These are phyloP conservation scores for Mycena pura DNA, from an alignment of 768 basidiomycete species.

Conservation along the genomic window DNA sequence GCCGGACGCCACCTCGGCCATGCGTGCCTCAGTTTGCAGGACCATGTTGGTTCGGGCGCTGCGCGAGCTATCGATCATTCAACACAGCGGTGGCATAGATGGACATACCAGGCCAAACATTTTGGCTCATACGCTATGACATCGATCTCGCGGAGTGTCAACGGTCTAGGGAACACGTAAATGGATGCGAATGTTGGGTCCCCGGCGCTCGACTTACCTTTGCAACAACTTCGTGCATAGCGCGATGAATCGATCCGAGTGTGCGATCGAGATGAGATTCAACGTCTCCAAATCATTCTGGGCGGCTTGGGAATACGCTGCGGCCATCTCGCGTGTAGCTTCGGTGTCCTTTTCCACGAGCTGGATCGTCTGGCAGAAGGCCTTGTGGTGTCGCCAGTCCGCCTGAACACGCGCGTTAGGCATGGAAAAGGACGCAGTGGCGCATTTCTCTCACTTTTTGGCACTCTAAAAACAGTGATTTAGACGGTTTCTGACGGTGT, in stretches of 20 bases:
- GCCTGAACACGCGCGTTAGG: background rate
- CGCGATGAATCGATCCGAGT: background rate
- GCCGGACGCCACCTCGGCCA: background rate
- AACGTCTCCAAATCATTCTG: conserved; percentile 1
- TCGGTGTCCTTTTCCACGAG: background rate
- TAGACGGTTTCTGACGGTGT: background rate
- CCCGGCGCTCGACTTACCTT: background rate
- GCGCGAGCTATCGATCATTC: background rate
- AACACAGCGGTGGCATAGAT: background rate
- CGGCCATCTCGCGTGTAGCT: background rate
- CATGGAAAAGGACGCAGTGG: background rate
- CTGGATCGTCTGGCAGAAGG: conserved; percentile 2
- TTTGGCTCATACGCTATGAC: conserved; percentile 4
- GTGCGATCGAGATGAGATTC: background rate
- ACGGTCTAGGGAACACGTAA: background rate
- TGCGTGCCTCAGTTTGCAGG: background rate
- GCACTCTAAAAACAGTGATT: background rate
- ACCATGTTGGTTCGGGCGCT: conserved; percentile 9
- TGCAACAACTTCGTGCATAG: conserved; percentile 3
- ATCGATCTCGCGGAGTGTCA: background rate
- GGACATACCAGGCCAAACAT: conserved; percentile 11
- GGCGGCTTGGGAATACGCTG: conserved; percentile 1
- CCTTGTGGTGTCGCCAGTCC: conserved; percentile 12
- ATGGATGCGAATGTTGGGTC: background rate
- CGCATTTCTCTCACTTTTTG: conserved; percentile 4